Conservation (phyloP, 2,329 filamentous ascomycete species). For the Claviceps sp. region DNA sequence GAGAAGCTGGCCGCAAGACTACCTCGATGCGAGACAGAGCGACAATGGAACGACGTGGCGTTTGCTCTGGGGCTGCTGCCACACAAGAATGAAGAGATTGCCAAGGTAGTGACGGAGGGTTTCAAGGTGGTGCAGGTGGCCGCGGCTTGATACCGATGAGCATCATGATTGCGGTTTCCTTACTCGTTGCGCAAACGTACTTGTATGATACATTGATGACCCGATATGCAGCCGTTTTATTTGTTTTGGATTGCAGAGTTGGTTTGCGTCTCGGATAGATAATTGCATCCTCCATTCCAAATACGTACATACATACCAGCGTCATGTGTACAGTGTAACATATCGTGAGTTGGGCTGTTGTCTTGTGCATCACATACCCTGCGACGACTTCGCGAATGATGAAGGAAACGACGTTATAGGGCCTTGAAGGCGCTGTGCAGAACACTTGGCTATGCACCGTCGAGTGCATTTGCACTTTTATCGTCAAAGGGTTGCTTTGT, state of each 20-base stretch:
- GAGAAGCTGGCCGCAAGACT: slow-evolving; percentile 85
- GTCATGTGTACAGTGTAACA: too few relatives aligned
- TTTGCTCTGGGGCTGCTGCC: slow-evolving; percentile 80
- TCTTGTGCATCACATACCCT: too few relatives aligned
- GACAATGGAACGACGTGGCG: slow-evolving; percentile 95
- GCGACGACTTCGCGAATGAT: too few relatives aligned
- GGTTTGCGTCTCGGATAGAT: not conserved
- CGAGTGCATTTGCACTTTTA: too few relatives aligned
- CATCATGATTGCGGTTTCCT: not conserved
- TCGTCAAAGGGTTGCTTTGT: too few relatives aligned
- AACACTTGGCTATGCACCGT: too few relatives aligned
- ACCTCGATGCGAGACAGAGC: slow-evolving; percentile 73
- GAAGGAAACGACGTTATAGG: too few relatives aligned
- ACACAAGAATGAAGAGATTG: slow-evolving; percentile 86
- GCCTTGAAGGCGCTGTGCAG: too few relatives aligned
- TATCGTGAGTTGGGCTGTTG: too few relatives aligned
- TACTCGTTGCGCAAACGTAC: not conserved
- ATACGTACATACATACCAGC: too few relatives aligned
- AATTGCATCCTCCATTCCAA: too few relatives aligned
- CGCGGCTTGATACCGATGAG: slow-evolving; percentile 31
- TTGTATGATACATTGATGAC: not conserved
- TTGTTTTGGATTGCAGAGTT: not conserved
- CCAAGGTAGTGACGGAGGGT: slow-evolving; percentile 60
- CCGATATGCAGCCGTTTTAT: not conserved
- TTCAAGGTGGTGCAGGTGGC: slow-evolving; percentile 58